Evolutionary conservation across 495 filamentous ascomycete species (phyloP), one percentile per base, ranked within the genome.

Genomic region (Xylaria nigripes): DNA sequence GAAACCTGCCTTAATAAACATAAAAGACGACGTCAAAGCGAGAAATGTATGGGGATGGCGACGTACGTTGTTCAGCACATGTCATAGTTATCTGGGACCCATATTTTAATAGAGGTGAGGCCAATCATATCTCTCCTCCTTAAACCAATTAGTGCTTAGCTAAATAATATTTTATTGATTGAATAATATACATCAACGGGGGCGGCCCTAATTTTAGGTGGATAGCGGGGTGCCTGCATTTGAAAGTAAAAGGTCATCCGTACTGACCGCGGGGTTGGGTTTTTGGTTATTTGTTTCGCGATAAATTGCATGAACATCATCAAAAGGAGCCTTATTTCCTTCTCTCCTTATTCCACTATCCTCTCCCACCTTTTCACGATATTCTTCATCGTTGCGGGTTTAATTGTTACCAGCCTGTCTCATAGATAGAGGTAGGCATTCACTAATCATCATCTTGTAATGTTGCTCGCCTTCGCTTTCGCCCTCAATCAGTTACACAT

Each of bases 1-100:
- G 12, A 2, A 30, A n/a, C 23, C 22, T 12, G 23, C 23, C 15
- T 29, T 29, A 29, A 29, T 9, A 29, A 4, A 29, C 25, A 9
- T 30, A 30, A 10, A 30, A 10, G 10, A 30, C 27, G 10, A 30
- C 10, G 4, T 10, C 27, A 30, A 56, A 48, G 44, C 4, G 13
- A 41, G 10, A n/a, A 50, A 48, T 47, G 46, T 15, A 36, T 12
- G 32, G 13, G n/a, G n/a, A n/a, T n/a, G n/a, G n/a, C n/a, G n/a
- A n/a, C n/a, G n/a, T 45, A 56, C 24, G 42, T 61, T 45, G 48
- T 56, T 9, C 15, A 12, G 9, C 30, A 48, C 48, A 50, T 49
- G 47, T 27, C 47, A 50, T 50, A 36, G 8, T 2, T 36, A 36
- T 13, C 32, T 36, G 36, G 36, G 36, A 40, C 6, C n/a, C 34